Conservation (phyloP, 2,329 filamentous ascomycete genomes). For the Aspergillus ochraceoroseus region DNA sequence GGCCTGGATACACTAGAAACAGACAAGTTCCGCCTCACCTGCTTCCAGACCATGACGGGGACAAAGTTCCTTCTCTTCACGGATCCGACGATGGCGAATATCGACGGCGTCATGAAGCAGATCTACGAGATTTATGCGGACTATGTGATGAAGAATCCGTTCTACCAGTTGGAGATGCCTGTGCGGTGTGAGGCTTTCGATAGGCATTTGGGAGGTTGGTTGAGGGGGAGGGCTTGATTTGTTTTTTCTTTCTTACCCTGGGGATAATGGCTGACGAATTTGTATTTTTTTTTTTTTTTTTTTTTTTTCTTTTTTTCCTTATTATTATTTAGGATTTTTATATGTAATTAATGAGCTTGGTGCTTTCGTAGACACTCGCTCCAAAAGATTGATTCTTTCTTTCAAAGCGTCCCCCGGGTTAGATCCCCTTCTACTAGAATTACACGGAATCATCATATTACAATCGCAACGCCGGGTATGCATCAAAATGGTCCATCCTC, state of each 20-base stretch:
- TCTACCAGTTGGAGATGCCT: constrained; percentile 97
- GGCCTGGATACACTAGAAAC: constrained; percentile 91
- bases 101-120: constrained; percentile 74
- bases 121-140: constrained; percentile 95
- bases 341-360: too few relatives aligned
- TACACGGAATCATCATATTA: constrained; percentile 17
- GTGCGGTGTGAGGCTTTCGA: constrained; percentile 94
- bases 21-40: constrained; percentile 90
- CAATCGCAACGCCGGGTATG: constrained; percentile 37
- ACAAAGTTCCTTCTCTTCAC: constrained; percentile 96
- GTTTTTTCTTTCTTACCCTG: too few relatives aligned
- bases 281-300: constrained; percentile 5
- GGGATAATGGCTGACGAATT: constrained; percentile 14
- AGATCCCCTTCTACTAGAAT: constrained; percentile 20
- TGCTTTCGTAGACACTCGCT: too few relatives aligned
- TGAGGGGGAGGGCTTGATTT: constrained; percentile 54
- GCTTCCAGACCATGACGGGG: constrained; percentile 90
- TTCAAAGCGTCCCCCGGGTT: constrained; percentile 14
- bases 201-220: constrained; percentile 72
- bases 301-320: constrained; percentile 9
- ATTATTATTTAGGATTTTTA: too few relatives aligned
- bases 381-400: too few relatives aligned
- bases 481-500: constrained; percentile 31
- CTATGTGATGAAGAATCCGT: constrained; percentile 99
- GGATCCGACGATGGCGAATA: constrained; percentile 76